Conservation (phyloP, 306 rosid species). For the Vigna reflexopilosa region DNA sequence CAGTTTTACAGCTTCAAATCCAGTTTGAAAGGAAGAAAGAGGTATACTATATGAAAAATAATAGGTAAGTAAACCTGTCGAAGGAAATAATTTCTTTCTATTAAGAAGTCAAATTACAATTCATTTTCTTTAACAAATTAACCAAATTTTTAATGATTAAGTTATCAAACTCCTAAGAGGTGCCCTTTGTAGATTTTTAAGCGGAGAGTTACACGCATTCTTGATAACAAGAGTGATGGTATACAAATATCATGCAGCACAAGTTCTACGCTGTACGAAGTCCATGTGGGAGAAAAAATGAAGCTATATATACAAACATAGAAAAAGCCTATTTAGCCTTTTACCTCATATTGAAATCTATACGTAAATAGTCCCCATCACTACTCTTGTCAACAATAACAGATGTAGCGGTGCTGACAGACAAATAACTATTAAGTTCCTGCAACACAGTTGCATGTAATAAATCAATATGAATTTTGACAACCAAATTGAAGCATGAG, state of each 20-base stretch:
- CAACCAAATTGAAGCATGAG: constrained; percentile 19
- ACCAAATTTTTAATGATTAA: not conserved
- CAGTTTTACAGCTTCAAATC: constrained; percentile 19
- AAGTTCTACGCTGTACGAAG: constrained; percentile 15
- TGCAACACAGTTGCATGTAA: constrained; percentile 49
- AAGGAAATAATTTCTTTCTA: constrained; percentile 26
- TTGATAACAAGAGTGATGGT: constrained; percentile 12
- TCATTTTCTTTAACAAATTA: constrained; percentile 19
- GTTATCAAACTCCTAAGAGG: constrained; percentile 13
- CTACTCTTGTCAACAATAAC: constrained; percentile 91
- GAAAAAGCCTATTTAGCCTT: constrained; percentile 39
- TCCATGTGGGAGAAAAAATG: not conserved
- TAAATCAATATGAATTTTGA: constrained; percentile 34
- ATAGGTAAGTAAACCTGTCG: constrained; percentile 19
- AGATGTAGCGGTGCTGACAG: constrained; percentile 83
- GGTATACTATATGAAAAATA: constrained; percentile 14
- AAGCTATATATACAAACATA: constrained; percentile 36
- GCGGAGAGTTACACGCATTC: not conserved
- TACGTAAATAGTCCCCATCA: constrained; percentile 90
- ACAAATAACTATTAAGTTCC: constrained; percentile 87
- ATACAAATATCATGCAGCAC: constrained; percentile 29
- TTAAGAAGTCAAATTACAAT: constrained; percentile 25
- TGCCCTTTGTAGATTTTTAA: constrained; percentile 5
- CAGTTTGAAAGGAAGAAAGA: constrained; percentile 31
- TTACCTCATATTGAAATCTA: constrained; percentile 92